Evolutionary conservation across 306 rosid genomes (phyloP), one percentile per base, ranked within the genome.

Genomic region (Fragaria iinumae): DNA sequence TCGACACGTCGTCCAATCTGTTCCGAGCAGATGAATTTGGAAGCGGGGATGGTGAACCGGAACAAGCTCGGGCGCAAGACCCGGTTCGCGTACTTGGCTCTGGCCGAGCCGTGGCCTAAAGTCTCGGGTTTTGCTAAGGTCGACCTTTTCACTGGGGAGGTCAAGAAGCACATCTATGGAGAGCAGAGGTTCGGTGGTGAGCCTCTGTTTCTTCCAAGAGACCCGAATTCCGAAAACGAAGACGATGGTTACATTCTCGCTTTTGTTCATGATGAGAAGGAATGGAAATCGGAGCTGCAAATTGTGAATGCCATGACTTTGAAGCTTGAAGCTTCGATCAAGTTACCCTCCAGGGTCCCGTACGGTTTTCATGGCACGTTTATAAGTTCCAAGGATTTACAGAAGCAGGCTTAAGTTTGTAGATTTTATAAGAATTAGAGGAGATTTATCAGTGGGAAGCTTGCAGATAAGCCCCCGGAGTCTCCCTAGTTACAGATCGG

Each of bases 301-400:
- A 87, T 95, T 34, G 91, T 95, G 29, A 90, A 92, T 81, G 97
- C 99, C 50, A 67, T 75, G 77, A 85, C n/a, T 73, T 56, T 95
- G 90, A 84, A 88, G 83, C 71, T 95, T 0, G 96, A 95, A 36
- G 97, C 99, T 44, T 43, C 88, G 2, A 80, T 95, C n/a, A 56
- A 89, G 76, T 93, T 95, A 23, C 98, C 99, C 0, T 92, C 97
- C 0, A 72, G 99, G 20, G 99, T 95, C 65, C 99, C 99, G 0
- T 95, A 92, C 69, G 99, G 99, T 11, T 95, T 95, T 55, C 99
- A 95, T 75, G 99, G 99, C 20, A 95, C 98, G 13, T 95, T 95
- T 82, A 89, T 92, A 72, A 83, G 83, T 34, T 78, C 92, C 1
- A 77, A 87, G 64, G 93, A 91, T 64, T 72, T 95, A 66, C 73